Base-by-base conservation (phyloP, 2,329 filamentous ascomycete species). In the Dactylellina cionopaga region DNA sequence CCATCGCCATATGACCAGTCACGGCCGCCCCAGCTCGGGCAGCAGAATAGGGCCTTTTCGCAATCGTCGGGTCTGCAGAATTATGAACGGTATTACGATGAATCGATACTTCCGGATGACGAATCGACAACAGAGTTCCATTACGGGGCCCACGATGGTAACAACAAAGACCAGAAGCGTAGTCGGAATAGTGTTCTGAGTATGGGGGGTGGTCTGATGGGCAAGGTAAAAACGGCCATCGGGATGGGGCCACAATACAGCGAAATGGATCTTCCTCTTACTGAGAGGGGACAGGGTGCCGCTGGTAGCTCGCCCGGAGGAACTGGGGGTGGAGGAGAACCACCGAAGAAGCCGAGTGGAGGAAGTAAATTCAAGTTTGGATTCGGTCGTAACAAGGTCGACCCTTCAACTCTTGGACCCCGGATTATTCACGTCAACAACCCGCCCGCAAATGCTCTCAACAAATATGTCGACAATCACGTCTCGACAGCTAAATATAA, bases 401-500 rank as follows among this genome's bases (percentile, higher is more conserved):
- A 99, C 80, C 93, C 94, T 5, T 92, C 94, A 43, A 96, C 92
- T 4, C 84, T 98, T 27, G 95, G 95, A 9, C 95, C 95, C 43
- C 87, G 95, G 75, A 88, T 97, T 76, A 98, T 99, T 79, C 88
- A 96, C 80, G 87, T 99, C 79, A 99, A 99, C 85, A 98, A 99
- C 79, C 90, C 93, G 2, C 92, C 94, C 1, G 93, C 93, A 58
- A 99, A 99, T 80, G 86, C 90, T 44, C 85, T 85, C 54, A 94
- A 93, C 83, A 96, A 94, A 81, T 98, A 95, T 80, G 87, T 93
- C 79, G 91, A 96, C 85, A 99, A 99, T 80, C 92, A 98, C 81
- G 90, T 99, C 74, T 98, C 94, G 41, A 99, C 95, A 4, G 90
- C 95, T 75, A 99, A 99, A 82, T 99, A 99, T 86, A 99, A 98